A percentile compares a stretch with the other conserved stretches of the same genome.
Conservation (phyloP, 140 eudicot species). For the Erigeron philadelphicus region DNA sequence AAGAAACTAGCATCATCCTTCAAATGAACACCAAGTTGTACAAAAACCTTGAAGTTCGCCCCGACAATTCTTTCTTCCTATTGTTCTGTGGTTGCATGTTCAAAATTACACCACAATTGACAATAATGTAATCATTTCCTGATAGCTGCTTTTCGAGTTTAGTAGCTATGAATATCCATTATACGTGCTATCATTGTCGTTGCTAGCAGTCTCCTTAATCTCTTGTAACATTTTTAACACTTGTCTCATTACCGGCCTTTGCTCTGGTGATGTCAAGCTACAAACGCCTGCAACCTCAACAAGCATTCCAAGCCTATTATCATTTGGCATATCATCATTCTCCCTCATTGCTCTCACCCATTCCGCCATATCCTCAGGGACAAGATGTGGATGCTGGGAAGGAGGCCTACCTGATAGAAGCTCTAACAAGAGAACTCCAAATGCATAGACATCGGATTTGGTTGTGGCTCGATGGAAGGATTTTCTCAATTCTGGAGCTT, state of each 20-base stretch:
- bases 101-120: conserved; percentile 13
- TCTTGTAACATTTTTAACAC: conserved; percentile 77
- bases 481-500: conserved; percentile 66
- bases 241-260: conserved; percentile 84
- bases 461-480: conserved; percentile 46
- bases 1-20: conserved; percentile 14
- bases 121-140: conserved; percentile 7
- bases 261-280: conserved; percentile 78
- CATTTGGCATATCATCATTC: conserved; percentile 54
- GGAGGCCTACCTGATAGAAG: conserved; percentile 75
- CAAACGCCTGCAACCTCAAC: conserved; percentile 75
- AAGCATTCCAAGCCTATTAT: conserved; percentile 60
- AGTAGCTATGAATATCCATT: conserved; percentile 36
- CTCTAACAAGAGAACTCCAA: conserved; percentile 75
- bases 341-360: conserved; percentile 84
- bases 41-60: conserved; percentile 21
- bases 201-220: conserved; percentile 57
- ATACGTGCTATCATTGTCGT: conserved; percentile 35
- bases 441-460: conserved; percentile 72
- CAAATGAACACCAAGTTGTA: conserved; percentile 12
- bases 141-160: conserved; percentile 13
- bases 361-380: conserved; percentile 65
- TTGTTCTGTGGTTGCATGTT: background rate
- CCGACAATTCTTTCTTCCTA: conserved; percentile 19
- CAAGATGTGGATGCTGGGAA: conserved; percentile 74